Base-by-base conservation (phyloP, 208 protist genomes). In the Giardia duodenalis region DNA sequence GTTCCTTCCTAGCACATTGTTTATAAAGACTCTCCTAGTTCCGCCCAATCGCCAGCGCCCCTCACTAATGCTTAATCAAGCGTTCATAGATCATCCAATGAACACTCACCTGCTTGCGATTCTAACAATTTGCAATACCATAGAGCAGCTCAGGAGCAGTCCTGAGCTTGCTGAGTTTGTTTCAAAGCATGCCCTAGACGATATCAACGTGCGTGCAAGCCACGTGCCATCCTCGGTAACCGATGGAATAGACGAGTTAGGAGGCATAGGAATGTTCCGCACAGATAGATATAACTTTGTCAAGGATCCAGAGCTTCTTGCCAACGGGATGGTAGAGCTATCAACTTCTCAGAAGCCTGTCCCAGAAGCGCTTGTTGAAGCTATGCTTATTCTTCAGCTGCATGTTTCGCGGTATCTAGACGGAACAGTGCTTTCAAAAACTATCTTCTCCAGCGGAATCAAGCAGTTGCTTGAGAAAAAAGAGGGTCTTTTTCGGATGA, bases 401-500 rank as follows among this genome's bases (percentile, higher is more conserved):
- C 30, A 39, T 30, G 10, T 76, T 10, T 39, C 10, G 19, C 10
- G 10, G 19, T 76, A 39, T 76, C 10, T 76, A 76, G 57, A 76
- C 30, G 57, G 57, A 30, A 76, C 57, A 30, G 19, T 39, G 30
- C 57, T 10, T 30, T 10, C 19, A 76, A 76, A 10, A 10, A 76
- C 10, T 76, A 76, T 39, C 19, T 39, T 76, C 57, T 76, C 57
- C 57, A 76, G 19, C 19, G 96, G 96, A 88, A 95, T 97, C 42
- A 94, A 93, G 42, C 96, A 98, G 93, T 90, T 96, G 0, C 92
- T 99, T 87, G 98, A 99, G 86, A 99, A 99, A 94, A 99, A 99
- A 95, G 95, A 98, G 93, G 99, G 99, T 92, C 95, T 99, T 0
- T 99, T 99, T 95, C 96, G 99, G 94, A 99, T 97, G 96, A 96